These are phyloP conservation scores for Tympanopsis confertula DNA, from an alignment of 2,329 filamentous ascomycete species.

Conservation along the genomic window DNA sequence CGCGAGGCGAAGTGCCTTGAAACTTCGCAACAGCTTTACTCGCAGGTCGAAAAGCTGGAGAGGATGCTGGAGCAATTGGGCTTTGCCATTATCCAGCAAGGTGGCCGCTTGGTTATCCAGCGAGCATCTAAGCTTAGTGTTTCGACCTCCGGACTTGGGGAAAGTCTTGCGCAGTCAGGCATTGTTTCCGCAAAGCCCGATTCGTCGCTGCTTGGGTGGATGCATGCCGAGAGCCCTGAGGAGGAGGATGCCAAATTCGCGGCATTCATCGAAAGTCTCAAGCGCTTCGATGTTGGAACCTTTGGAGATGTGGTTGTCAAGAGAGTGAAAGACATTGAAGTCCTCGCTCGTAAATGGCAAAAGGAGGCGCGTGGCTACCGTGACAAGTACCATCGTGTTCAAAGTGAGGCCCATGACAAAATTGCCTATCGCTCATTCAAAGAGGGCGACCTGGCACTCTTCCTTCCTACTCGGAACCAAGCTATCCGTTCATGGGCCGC, in stretches of 20 bases:
- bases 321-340: conserved; percentile 61
- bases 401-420: conserved; percentile 59
- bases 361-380: conserved; percentile 61
- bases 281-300: conserved; percentile 50
- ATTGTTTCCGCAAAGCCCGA: conserved; percentile 34
- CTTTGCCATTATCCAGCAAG: conserved; percentile 50
- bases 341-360: conserved; percentile 61
- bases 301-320: conserved; percentile 58
- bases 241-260: conserved; percentile 47
- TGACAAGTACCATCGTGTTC: conserved; percentile 53
- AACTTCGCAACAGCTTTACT: conserved; percentile 50
- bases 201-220: conserved; percentile 50
- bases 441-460: conserved; percentile 63
- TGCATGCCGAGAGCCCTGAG: conserved; percentile 39
- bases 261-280: conserved; percentile 43
- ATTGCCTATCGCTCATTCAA: conserved; percentile 68
- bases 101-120: conserved; percentile 47
- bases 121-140: conserved; percentile 15
- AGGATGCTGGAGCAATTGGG: conserved; percentile 57
- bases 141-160: conserved; percentile 5
- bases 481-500: conserved; percentile 67
- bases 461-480: conserved; percentile 62
- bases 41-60: conserved; percentile 50
- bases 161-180: conserved; percentile 12
- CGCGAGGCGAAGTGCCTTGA: conserved; percentile 48